A percentile compares a stretch with the other conserved stretches of the same genome.
Evolutionary conservation across 2,329 filamentous ascomycete genomes (phyloP).

Genomic region (Monilinia fructigena): DNA sequence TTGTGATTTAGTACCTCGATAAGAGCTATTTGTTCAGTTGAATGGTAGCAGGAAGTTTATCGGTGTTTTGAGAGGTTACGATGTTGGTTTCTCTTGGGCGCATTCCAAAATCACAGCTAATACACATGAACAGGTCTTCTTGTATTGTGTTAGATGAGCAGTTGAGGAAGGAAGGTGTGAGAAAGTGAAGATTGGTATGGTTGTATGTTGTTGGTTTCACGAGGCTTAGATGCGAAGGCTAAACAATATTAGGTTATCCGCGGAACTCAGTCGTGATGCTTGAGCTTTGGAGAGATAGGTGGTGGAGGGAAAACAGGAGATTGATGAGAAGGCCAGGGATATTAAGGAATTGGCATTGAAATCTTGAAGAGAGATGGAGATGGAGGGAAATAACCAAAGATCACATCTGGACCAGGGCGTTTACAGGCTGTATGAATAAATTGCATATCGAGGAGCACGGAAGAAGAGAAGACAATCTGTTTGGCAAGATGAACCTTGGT

Average conservation of each 20-base stretch:
- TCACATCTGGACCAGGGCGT: constrained; percentile 21
- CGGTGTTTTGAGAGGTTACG: constrained; percentile 89
- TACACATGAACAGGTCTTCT: constrained; percentile 68
- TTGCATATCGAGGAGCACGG: constrained; percentile 17
- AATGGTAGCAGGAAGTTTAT: constrained; percentile 98
- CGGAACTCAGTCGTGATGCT: constrained; percentile 97
- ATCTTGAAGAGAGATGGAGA: constrained; percentile 1
- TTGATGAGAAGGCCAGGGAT: background rate
- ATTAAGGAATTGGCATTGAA: background rate
- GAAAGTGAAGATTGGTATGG: constrained; percentile 88
- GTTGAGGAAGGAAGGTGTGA: constrained; percentile 89
- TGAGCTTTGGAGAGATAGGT: constrained; percentile 73
- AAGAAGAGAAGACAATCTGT: constrained; percentile 13
- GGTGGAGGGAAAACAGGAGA: constrained; percentile 50
- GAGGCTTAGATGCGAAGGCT: background rate
- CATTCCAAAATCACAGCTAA: background rate
- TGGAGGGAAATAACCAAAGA: constrained; percentile 11
- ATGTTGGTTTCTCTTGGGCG: constrained; percentile 56
- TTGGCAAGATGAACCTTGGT: background rate
- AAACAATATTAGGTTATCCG: constrained; percentile 69
- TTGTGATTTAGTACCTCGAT: constrained; percentile 79
- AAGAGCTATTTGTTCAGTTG: constrained; percentile 95
- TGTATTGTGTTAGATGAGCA: constrained; percentile 96
- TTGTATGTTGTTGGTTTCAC: constrained; percentile 56
- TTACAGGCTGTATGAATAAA: constrained; percentile 23